These are phyloP conservation scores for Globisporangium nunn DNA, from an alignment of 352 stramenopile genomes.

Conservation along the genomic window DNA sequence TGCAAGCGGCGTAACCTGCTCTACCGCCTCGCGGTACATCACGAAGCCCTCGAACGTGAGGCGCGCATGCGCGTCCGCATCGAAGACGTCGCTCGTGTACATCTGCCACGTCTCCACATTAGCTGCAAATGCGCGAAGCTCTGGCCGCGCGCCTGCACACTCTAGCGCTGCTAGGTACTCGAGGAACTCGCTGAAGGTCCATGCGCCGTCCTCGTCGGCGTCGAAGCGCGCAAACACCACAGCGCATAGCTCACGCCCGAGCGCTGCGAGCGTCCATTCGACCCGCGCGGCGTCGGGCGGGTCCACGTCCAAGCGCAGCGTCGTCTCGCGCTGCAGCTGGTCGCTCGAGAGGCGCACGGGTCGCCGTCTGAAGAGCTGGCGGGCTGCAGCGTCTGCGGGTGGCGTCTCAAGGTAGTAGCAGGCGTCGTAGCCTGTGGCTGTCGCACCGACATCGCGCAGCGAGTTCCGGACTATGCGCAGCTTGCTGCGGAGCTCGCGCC, in stretches of 20 bases:
- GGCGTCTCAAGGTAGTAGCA: constrained; percentile 44
- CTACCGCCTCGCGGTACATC: constrained; percentile 39
- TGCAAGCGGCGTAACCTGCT: constrained; percentile 29
- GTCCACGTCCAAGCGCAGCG: constrained; percentile 41
- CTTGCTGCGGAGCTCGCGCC: constrained; percentile 27
- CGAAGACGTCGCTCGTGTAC: constrained; percentile 54
- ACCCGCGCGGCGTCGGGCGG: constrained; percentile 21
- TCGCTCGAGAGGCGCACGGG: constrained; percentile 12
- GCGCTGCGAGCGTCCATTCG: constrained; percentile 30
- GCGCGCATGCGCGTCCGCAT: constrained; percentile 23
- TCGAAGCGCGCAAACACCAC: constrained; percentile 51
- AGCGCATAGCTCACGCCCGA: constrained; percentile 43
- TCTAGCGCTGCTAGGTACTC: constrained; percentile 49
- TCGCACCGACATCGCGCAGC: constrained; percentile 37
- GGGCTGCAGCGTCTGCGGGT: constrained; percentile 5
- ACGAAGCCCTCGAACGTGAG: constrained; percentile 61
- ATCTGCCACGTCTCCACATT: constrained; percentile 51
- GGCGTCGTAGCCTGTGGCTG: constrained; percentile 40
- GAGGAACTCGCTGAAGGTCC: constrained; percentile 51
- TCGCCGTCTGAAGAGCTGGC: constrained; percentile 26
- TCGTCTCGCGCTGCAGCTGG: constrained; percentile 12
- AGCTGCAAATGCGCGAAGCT: constrained; percentile 27
- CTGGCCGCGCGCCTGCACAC: constrained; percentile 6
- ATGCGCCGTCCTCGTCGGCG: constrained; percentile 36
- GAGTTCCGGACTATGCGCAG: constrained; percentile 31